Base-by-base conservation (phyloP, 2,329 filamentous ascomycete species). In the Fusarium sp. region DNA sequence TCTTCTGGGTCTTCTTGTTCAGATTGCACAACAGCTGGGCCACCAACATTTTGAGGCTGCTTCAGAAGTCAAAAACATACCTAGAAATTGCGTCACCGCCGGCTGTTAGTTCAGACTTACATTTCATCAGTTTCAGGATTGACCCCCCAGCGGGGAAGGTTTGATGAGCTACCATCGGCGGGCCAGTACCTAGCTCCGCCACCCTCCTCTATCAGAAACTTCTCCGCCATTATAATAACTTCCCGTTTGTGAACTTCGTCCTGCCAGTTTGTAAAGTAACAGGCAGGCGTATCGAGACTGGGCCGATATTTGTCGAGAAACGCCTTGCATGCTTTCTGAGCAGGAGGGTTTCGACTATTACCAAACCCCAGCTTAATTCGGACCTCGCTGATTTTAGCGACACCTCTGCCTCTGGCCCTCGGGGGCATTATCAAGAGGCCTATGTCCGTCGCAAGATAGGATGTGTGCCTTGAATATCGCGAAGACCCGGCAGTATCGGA, bases 151-250 rank as follows among this genome's bases (percentile, higher is more conserved):
- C 11, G n/a, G 5, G 11, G 20, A n/a, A 14, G 43, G 11, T 32
- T 20, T 47, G 22, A n/a, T 16, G 46, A 25, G 16, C 22, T 5
- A 8, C 25, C 32, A 1, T 15, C 24, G 6, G 55, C 59, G 5
- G 63, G 49, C 63, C 63, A 66, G 3, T 38, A 59, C 8, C 18
- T 18, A 4, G 40, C 5, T 9, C 63, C 46, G 20, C 42, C 22
- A 0, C 18, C 20, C 8, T 45, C 3, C 2, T 60, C 24, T 10
- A 54, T 40, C 63, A 65, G 42, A 7, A 2, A 1, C 15, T 0
- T 38, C 32, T 38, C 32, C 34, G 34, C 34, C 34, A 34, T 34
- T 18, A 18, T 10, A 6, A 20, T 24, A 6, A 66, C 25, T 2
- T 29, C n/a, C 8, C 9, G 3, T 8, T 16, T n/a, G 6, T 54